phyloP scores from a whole-genome alignment of 106 monocot genomes.

The Dendrobium huoshanense region DNA sequence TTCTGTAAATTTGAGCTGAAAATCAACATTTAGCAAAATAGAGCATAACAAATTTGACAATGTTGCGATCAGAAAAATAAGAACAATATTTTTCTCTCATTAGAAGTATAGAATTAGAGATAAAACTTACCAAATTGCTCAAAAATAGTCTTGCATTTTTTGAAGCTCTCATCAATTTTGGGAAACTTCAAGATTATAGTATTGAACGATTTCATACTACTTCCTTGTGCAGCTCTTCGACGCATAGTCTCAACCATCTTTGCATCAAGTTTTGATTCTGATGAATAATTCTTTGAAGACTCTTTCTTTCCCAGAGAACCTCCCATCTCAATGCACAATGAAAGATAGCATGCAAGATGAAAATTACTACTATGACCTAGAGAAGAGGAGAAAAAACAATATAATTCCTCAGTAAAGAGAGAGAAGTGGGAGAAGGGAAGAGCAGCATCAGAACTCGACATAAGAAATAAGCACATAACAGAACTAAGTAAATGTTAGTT shows the following conservation, averaged over 20 bases:
- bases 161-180: conserved; percentile 78
- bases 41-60: background rate
- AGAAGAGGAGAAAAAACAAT: background rate
- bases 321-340: conserved; percentile 27
- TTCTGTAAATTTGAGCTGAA: background rate
- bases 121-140: conserved; percentile 65
- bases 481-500: background rate
- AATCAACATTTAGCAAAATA: background rate
- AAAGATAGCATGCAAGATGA: conserved; percentile 3
- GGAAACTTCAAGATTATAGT: conserved; percentile 78
- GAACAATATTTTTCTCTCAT: background rate
- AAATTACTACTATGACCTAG: background rate
- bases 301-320: conserved; percentile 30
- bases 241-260: conserved; percentile 83
- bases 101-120: background rate
- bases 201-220: conserved; percentile 63
- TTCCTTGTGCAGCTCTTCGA: conserved; percentile 48
- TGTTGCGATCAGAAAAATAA: background rate
- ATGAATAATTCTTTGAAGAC: conserved; percentile 8
- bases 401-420: background rate
- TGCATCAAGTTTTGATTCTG: conserved; percentile 61
- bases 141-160: conserved; percentile 77
- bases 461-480: background rate
- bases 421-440: background rate
- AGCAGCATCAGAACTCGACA: background rate